phyloP scores from a whole-genome alignment of 805 yeast genomes.

The Lipomyces anomalus region DNA sequence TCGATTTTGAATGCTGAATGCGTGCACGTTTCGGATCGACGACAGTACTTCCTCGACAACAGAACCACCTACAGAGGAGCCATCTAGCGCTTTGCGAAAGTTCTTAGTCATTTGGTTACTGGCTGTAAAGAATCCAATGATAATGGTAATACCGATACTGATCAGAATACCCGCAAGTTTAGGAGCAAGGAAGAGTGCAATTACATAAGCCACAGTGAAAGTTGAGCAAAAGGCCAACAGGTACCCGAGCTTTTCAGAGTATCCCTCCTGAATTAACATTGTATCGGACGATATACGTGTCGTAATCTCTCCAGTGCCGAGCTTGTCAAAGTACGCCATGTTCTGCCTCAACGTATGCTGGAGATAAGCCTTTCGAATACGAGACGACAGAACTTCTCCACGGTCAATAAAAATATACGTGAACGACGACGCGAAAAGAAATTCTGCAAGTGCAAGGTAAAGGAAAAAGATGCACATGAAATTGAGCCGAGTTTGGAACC shows the following conservation, averaged over 20 bases:
- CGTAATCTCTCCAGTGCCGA: constrained; percentile 41
- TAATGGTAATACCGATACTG: constrained; percentile 27
- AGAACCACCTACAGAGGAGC: constrained; percentile 26
- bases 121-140: constrained; percentile 32
- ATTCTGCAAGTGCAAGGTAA: constrained; percentile 37
- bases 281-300: constrained; percentile 41
- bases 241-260: constrained; percentile 38
- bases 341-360: constrained; percentile 37
- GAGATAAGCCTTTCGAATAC: constrained; percentile 36
- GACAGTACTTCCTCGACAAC: constrained; percentile 40
- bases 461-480: constrained; percentile 37
- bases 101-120: constrained; percentile 24
- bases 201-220: constrained; percentile 36
- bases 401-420: constrained; percentile 35
- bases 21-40: constrained; percentile 39
- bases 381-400: constrained; percentile 39
- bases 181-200: constrained; percentile 36
- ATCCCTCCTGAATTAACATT: constrained; percentile 39
- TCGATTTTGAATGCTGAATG: constrained; percentile 40
- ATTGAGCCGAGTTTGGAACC: constrained; percentile 33
- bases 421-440: constrained; percentile 28
- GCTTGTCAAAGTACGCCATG: constrained; percentile 38
- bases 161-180: constrained; percentile 31
- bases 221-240: constrained; percentile 37
- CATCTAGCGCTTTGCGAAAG: constrained; percentile 15